A percentile compares a stretch with the other conserved stretches of the same genome.
These are phyloP conservation scores for Boletus barrowsii DNA, from an alignment of 768 basidiomycete species.

Conservation along the genomic window DNA sequence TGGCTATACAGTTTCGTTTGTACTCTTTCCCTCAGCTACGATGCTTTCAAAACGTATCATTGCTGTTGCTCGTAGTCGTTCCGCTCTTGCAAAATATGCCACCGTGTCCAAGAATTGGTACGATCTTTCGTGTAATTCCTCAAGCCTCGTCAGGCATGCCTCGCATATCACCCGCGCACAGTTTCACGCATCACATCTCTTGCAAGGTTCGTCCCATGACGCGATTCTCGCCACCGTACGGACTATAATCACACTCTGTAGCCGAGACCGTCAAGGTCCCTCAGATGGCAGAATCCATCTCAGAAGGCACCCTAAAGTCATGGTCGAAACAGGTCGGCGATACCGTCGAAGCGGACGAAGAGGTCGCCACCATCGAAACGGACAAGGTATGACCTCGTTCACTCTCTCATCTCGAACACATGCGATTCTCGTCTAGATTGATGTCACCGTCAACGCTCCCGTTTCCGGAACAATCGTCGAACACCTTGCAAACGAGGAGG, in stretches of 20 bases:
- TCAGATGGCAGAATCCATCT: conserved; percentile 98
- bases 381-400: conserved; percentile 69
- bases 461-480: conserved; percentile 84
- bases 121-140: conserved; percentile 14
- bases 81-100: conserved; percentile 38
- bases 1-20: conserved; percentile 13
- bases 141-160: conserved; percentile 38
- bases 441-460: conserved; percentile 95
- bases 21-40: neutral
- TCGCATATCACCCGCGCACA: conserved; percentile 50
- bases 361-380: conserved; percentile 97
- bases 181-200: conserved; percentile 67
- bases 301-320: conserved; percentile 92
- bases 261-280: conserved; percentile 93
- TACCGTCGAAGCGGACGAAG: conserved; percentile 86
- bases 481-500: conserved; percentile 85
- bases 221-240: conserved; percentile 5
- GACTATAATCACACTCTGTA: conserved; percentile 29
- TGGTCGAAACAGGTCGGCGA: conserved; percentile 96
- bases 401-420: neutral
- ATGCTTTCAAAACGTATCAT: conserved; percentile 76
- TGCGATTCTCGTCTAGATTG: conserved; percentile 58
- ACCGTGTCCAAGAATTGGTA: conserved; percentile 50
- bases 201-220: conserved; percentile 54
- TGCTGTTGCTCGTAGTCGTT: conserved; percentile 60